These are phyloP conservation scores for Syzygium malaccense DNA, from an alignment of 441 rosid genomes.

Conservation along the genomic window DNA sequence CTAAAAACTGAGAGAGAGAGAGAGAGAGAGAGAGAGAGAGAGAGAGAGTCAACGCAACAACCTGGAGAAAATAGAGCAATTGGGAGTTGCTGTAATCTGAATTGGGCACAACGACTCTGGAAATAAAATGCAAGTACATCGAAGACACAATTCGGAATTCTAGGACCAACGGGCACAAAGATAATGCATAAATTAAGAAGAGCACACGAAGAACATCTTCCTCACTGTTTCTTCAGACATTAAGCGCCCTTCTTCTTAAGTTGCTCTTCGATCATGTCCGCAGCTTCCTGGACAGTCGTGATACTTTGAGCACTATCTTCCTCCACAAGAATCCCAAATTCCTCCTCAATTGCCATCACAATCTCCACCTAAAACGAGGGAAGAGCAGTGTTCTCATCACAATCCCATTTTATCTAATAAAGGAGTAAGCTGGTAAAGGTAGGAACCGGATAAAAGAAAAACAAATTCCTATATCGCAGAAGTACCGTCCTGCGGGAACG, in stretches of 20 bases:
- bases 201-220: not conserved
- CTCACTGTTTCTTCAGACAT: not conserved
- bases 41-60: not conserved
- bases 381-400: not conserved
- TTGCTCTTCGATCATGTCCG: slow-evolving; percentile 61
- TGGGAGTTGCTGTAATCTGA: not conserved
- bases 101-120: not conserved
- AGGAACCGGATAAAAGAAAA: fast-evolving
- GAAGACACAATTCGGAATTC: not conserved
- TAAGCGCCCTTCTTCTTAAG: slow-evolving; percentile 18
- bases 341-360: slow-evolving; percentile 81
- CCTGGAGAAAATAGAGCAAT: not conserved
- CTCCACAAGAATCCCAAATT: slow-evolving; percentile 45
- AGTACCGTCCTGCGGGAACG: not conserved
- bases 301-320: slow-evolving; percentile 71
- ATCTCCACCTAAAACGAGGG: slow-evolving; percentile 57
- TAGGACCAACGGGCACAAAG: not conserved
- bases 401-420: not conserved
- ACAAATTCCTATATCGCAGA: not conserved
- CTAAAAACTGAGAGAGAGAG: not conserved
- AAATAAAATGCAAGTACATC: not conserved
- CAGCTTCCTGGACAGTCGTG: slow-evolving; percentile 61
- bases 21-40: not conserved
- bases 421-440: not conserved
- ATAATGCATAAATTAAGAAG: not conserved